Evolutionary conservation across 495 filamentous ascomycete genomes (phyloP).

Genomic region (Massariosphaeria phaeospora): DNA sequence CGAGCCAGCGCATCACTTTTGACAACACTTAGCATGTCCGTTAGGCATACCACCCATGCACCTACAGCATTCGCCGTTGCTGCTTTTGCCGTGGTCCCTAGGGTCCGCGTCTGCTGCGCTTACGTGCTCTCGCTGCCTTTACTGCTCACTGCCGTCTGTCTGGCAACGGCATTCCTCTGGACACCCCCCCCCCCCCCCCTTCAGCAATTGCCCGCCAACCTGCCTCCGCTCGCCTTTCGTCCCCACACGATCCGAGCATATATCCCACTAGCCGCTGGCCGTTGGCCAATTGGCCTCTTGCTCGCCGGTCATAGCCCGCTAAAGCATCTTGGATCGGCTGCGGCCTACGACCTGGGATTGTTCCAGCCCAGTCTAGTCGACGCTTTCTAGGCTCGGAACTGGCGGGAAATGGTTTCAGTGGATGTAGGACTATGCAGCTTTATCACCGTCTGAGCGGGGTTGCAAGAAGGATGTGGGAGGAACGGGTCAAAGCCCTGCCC

Average conservation of each 20-base stretch:
- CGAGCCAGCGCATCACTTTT: constrained; percentile 37
- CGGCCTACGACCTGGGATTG: constrained; percentile 24
- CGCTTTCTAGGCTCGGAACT: constrained; percentile 24
- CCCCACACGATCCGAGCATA: constrained; percentile 24
- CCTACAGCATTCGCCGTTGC: constrained; percentile 31
- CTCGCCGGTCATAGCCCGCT: constrained; percentile 6
- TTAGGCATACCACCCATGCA: constrained; percentile 36
- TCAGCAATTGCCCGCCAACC: constrained; percentile 23
- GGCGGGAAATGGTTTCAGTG: constrained; percentile 32
- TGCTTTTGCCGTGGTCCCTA: constrained; percentile 28
- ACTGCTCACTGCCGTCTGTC: constrained; percentile 9
- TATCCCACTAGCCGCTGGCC: constrained; percentile 21
- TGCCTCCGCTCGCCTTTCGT: constrained; percentile 13
- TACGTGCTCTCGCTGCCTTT: constrained; percentile 32
- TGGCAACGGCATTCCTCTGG: constrained; percentile 10
- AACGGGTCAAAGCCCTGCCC: constrained; percentile 32
- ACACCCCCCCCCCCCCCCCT: constrained; percentile 18
- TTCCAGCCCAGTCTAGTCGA: constrained; percentile 26
- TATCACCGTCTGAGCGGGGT: constrained; percentile 35
- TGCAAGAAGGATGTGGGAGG: constrained; percentile 19
- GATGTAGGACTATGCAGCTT: constrained; percentile 34
- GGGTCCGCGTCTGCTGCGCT: constrained; percentile 34
- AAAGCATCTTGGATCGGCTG: constrained; percentile 32
- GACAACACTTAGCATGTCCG: constrained; percentile 35
- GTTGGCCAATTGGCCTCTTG: constrained; percentile 27